Conservation (phyloP, 305 asterid genomes). For the Ilex paraguariensis region DNA sequence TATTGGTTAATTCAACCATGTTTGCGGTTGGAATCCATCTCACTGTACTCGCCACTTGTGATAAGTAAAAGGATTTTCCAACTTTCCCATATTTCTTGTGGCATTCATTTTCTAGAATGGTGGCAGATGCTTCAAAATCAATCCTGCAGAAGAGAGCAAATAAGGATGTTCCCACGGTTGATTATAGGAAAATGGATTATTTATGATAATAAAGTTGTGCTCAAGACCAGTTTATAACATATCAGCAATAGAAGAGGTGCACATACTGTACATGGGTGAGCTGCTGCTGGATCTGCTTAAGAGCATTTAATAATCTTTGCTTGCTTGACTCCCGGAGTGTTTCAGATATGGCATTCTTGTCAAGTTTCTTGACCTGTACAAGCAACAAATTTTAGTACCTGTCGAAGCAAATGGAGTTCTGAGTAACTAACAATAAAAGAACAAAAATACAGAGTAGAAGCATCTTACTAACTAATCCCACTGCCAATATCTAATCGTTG, state of each 20-base stretch:
- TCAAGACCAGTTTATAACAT: not conserved
- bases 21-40: slow-evolving; percentile 85
- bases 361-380: slow-evolving; percentile 43
- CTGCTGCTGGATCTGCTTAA: slow-evolving; percentile 57
- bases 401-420: too few species aligned
- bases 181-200: not conserved
- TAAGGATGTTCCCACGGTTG: not conserved
- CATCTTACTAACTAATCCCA: slow-evolving; percentile 1
- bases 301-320: slow-evolving; percentile 62
- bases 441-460: slow-evolving; percentile 2
- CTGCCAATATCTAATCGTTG: not conserved
- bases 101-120: slow-evolving; percentile 71
- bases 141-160: slow-evolving; percentile 35
- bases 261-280: slow-evolving; percentile 45
- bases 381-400: slow-evolving; percentile 5
- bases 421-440: not conserved
- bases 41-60: slow-evolving; percentile 70
- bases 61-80: slow-evolving; percentile 78
- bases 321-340: slow-evolving; percentile 65
- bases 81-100: slow-evolving; percentile 57
- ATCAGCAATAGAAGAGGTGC: not conserved
- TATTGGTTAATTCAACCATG: slow-evolving; percentile 39
- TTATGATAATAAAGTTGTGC: not conserved
- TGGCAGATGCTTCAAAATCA: slow-evolving; percentile 43
- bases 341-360: slow-evolving; percentile 64